Base-by-base conservation (phyloP, 805 yeast species). In the Ogataea angusta region DNA sequence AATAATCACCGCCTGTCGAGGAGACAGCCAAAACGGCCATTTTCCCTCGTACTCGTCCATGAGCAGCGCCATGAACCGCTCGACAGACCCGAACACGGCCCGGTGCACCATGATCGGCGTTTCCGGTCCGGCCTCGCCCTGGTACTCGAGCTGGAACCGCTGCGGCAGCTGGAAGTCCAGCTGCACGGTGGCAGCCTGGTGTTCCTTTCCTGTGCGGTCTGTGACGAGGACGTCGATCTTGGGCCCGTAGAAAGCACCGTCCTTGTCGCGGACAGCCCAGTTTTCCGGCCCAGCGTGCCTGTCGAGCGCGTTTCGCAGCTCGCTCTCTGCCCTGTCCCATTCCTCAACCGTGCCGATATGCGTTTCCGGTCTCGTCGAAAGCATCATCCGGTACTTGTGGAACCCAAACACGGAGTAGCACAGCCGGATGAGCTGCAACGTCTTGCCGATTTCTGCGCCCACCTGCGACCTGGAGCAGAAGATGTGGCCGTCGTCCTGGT, bases 1-100 rank as follows among this genome's bases (percentile, higher is more conserved):
- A 5, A 93, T 71, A 2, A 93, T 71, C 28, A 85, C 71, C 0
- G 91, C 93, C 60, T 93, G 99, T 47, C 95, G 73, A 6, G 98
- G 97, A 48, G 83, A 87, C 31, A 93, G 58, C 99, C 99, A 93
- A 59, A 93, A 89, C 8, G 99, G 99, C 98, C 98, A 93, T 51
- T 82, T 82, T 0, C 98, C 99, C 42, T 78, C 76, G 60, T 80
- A 87, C 49, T 90, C 95, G 59, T 93, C 98, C 38, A 93, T 79
- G 45, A 93, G 68, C 44, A 93, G 75, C 2, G 98, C 96, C 65
- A 93, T 66, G 57, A 93, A 93, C 54, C 99, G 72, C 61, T 93
- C 99, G 7, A 93, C 71, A 0, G 97, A 89, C 0, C 99, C 99
- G 59, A 88, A 87, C 2, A 91, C 88, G 0, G 99, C 99, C 41